phyloP scores from a whole-genome alignment of 768 basidiomycete genomes.

The Dioszegia aurantiaca region DNA sequence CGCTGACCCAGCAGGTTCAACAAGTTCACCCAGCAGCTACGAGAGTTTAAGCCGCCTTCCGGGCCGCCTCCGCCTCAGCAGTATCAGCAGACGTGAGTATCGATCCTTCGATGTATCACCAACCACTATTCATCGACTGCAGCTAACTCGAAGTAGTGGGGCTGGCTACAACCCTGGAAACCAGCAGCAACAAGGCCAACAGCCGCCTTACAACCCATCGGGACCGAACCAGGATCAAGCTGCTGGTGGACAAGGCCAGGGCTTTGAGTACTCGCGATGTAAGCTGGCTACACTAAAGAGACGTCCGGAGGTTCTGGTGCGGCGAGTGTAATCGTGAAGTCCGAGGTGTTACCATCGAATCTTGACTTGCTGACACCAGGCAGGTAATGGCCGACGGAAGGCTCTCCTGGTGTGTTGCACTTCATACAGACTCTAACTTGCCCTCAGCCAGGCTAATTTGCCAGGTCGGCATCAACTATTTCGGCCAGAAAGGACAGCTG shows the following conservation, averaged over 20 bases:
- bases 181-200: conserved; percentile 19
- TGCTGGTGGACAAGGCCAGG: conserved; percentile 11
- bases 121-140: neutral
- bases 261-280: conserved; percentile 84
- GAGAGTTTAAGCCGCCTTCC: conserved; percentile 5
- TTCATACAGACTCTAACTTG: too few species aligned
- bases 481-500: conserved; percentile 64
- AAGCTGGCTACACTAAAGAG: conserved; percentile 17
- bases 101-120: too few species aligned
- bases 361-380: too few species aligned
- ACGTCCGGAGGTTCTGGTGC: neutral
- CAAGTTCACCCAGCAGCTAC: conserved; percentile 9
- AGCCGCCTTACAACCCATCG: conserved; percentile 13
- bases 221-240: neutral
- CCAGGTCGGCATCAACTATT: conserved; percentile 80
- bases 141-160: conserved; percentile 12
- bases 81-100: conserved; percentile 30
- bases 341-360: too few species aligned
- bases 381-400: conserved; percentile 69
- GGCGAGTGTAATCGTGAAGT: neutral
- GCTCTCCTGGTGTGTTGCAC: conserved; percentile 70
- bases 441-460: neutral
- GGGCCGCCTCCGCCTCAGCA: conserved; percentile 24
- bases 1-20: conserved; percentile 6
- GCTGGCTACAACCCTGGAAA: conserved; percentile 27